Evolutionary conservation across 148 eudicot genomes (phyloP).

Genomic region (Hydrangea macrophylla): DNA sequence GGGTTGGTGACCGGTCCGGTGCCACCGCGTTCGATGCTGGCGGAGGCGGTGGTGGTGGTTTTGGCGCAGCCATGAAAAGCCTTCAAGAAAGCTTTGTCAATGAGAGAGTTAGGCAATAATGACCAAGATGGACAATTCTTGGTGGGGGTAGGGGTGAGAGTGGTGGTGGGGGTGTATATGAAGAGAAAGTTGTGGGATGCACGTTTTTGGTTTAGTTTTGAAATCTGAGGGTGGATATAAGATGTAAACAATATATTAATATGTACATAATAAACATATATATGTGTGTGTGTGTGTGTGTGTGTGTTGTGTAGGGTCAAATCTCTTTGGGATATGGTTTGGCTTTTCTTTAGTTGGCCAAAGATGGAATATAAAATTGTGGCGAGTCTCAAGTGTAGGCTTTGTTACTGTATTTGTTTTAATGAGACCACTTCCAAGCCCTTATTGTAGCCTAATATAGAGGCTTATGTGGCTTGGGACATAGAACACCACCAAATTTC

Average conservation of each 20-base stretch:
- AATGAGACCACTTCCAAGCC: background rate
- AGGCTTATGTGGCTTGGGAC: background rate
- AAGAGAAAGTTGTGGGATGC: background rate
- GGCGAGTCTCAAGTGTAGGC: background rate
- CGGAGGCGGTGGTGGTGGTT: conserved; percentile 26
- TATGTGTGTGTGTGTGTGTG: too few species aligned
- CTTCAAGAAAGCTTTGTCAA: background rate
- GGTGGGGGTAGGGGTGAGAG: background rate
- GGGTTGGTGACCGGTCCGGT: conserved; percentile 28
- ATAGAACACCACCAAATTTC: too few species aligned
- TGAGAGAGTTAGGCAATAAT: background rate
- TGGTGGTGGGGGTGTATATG: background rate
- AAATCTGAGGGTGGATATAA: too few species aligned
- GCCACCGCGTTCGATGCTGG: conserved; percentile 12
- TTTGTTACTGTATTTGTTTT: background rate
- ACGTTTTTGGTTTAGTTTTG: background rate
- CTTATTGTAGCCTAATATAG: background rate
- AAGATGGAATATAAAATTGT: background rate
- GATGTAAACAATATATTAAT: too few species aligned
- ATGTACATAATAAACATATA: too few species aligned
- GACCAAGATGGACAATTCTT: background rate
- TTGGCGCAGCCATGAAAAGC: conserved; percentile 33
- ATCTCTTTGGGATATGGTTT: background rate
- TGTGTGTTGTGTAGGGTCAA: too few species aligned
- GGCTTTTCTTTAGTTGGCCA: background rate